phyloP scores from a whole-genome alignment of 441 rosid species.

The Syzygium syzygioides region DNA sequence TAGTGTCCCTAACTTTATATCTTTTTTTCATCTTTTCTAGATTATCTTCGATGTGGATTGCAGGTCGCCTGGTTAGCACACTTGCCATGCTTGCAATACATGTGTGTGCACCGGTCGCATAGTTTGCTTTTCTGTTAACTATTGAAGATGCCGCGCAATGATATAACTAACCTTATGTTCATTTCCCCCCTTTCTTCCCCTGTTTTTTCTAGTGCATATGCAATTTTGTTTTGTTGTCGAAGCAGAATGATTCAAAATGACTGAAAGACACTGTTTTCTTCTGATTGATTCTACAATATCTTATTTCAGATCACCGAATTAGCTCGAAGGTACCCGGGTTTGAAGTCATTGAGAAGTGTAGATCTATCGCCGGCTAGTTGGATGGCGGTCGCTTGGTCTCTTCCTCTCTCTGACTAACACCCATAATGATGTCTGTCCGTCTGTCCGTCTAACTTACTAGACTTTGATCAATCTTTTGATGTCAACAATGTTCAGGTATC shows the following conservation, averaged over 20 bases:
- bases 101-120: not conserved
- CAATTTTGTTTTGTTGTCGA: not conserved
- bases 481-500: constrained; percentile 46
- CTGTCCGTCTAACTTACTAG: not conserved
- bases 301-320: constrained; percentile 64
- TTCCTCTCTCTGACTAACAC: not conserved
- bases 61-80: not conserved
- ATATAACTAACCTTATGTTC: not conserved
- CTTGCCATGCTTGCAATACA: not conserved
- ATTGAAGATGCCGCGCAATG: not conserved
- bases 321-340: constrained; percentile 60
- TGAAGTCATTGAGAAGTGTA: constrained; percentile 82
- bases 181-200: not conserved
- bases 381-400: constrained; percentile 97
- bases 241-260: not conserved
- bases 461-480: not conserved
- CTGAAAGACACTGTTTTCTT: not conserved
- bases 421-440: not conserved
- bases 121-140: not conserved
- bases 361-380: constrained; percentile 99
- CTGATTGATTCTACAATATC: constrained; percentile 3
- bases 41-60: not conserved
- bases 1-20: constrained; percentile 8
- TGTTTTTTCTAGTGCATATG: not conserved
- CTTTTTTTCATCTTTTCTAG: not conserved